These are phyloP conservation scores for Erucastrum elatum DNA, from an alignment of 345 rosid species.

Conservation along the genomic window DNA sequence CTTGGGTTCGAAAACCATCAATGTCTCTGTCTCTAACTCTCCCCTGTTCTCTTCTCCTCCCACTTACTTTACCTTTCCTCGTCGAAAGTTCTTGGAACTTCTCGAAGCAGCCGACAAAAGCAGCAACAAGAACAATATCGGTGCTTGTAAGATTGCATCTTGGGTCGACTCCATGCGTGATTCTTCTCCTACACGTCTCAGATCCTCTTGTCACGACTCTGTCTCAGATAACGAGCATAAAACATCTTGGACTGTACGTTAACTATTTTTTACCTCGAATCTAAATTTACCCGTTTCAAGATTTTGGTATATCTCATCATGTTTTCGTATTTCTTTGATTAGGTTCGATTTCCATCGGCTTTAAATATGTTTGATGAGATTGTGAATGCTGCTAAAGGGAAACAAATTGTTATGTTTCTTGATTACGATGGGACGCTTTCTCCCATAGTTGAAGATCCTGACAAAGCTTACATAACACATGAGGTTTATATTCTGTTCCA, in stretches of 20 bases:
- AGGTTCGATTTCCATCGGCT: constrained; percentile 89
- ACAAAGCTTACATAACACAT: constrained; percentile 79
- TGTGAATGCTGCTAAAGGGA: constrained; percentile 58
- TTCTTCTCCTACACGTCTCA: constrained; percentile 78
- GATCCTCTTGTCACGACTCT: constrained; percentile 46
- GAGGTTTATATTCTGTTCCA: constrained; percentile 50
- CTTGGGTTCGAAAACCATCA: constrained; percentile 41
- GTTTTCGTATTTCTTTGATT: not conserved
- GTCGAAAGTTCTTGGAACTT: constrained; percentile 46
- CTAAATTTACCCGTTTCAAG: not conserved
- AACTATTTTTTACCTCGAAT: not conserved
- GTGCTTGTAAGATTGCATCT: constrained; percentile 44
- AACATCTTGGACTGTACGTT: constrained; percentile 69
- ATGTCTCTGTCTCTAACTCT: constrained; percentile 46
- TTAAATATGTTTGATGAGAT: constrained; percentile 72
- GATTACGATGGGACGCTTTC: constrained; percentile 98
- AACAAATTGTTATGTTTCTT: constrained; percentile 83
- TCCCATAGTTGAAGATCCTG: constrained; percentile 96
- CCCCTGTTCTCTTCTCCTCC: constrained; percentile 45
- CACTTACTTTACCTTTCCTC: constrained; percentile 42
- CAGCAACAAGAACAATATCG: constrained; percentile 23
- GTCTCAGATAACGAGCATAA: constrained; percentile 42
- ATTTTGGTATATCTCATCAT: constrained; percentile 2
- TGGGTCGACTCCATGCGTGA: constrained; percentile 88
- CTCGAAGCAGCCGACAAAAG: constrained; percentile 45